Conservation (phyloP, 768 basidiomycete genomes). For the Cystobasidium onofrii region DNA sequence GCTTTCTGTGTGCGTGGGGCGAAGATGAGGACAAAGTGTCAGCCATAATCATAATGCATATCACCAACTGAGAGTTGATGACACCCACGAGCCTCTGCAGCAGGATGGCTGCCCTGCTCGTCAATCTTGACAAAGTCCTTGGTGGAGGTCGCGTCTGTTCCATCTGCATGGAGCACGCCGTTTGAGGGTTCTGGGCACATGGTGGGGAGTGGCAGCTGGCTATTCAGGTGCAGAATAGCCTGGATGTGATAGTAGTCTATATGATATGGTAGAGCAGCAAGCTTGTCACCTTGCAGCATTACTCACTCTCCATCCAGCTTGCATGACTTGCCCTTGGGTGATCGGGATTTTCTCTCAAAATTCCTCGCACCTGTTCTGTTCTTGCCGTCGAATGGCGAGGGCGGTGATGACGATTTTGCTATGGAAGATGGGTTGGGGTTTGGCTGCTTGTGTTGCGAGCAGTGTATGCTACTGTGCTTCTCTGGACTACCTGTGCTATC, state of each 20-base stretch:
- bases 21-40: not conserved
- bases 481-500: too few species aligned
- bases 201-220: not conserved
- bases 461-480: too few species aligned
- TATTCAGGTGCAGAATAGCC: slow-evolving; percentile 3
- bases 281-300: not conserved
- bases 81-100: slow-evolving; percentile 21
- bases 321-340: not conserved
- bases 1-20: slow-evolving; percentile 10
- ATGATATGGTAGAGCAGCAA: not conserved
- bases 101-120: not conserved
- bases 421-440: too few species aligned
- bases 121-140: slow-evolving; percentile 26
- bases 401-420: not conserved
- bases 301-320: not conserved
- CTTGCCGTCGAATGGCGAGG: not conserved
- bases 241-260: not conserved
- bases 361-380: not conserved
- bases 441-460: too few species aligned
- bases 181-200: slow-evolving; percentile 23
- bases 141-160: not conserved
- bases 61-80: too few species aligned
- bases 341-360: not conserved
- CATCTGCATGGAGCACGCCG: slow-evolving; percentile 22
- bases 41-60: too few species aligned